Base-by-base conservation (phyloP, 2,329 filamentous ascomycete genomes). In the Hirsutella rhossiliensis region DNA sequence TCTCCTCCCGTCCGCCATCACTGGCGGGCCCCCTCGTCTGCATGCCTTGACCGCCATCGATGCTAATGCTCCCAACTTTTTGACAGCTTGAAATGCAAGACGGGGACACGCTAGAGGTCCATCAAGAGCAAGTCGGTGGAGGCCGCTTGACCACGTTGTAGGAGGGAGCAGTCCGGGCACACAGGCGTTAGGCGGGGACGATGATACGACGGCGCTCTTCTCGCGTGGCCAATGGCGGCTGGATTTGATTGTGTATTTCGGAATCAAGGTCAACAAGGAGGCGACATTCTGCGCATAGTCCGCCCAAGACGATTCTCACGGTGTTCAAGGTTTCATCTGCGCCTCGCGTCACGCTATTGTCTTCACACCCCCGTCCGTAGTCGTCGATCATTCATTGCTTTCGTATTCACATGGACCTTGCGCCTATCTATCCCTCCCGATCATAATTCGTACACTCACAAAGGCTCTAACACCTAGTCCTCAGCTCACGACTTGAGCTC, bases 121-220 rank as follows among this genome's bases (percentile, higher is more conserved):
- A 97, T 63, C 92, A 97, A 64, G 92, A 98, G 64, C 92, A 98
- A 69, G 92, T 97, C 49, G 92, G 92, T 48, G 90, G 89, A 48
- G 66, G 57, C n/a, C 28, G 13, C 36, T 12, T 13, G 11, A 1
- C 4, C 20, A 5, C 15, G n/a, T 15, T 17, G 19, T 29, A 40
- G 20, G 15, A 19, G 27, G 27, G 37, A 27, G 4, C 2, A 19
- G 11, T 29, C 27, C 4, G 38, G 9, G 27, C 18, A 42, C 30
- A n/a, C 19, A 20, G 48, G 44, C 43, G 45, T 46, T 47, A 40
- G 45, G 45, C 18, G 28, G 38, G 30, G 29, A 27, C 7, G 23
- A 42, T 29, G 38, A 27, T 41, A 38, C 43, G 17, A 42, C 39
- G 31, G 19, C 37, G 37, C 37, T 20, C 8, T 41, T 31, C 9